phyloP scores from a whole-genome alignment of 2,329 filamentous ascomycete species.

The Tolypocladium pustulatum region DNA sequence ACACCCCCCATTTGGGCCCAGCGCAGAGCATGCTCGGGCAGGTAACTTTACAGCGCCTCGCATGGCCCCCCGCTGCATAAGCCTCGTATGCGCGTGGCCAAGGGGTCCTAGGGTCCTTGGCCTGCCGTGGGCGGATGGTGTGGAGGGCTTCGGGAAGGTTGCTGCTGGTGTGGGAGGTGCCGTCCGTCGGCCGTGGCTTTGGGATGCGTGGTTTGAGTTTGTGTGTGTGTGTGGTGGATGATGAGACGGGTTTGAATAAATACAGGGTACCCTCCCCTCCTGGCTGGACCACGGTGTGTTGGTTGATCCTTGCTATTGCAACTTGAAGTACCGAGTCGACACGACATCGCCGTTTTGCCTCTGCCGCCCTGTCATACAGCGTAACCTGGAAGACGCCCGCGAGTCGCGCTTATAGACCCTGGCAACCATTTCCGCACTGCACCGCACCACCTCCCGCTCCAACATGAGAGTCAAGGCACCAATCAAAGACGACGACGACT shows the following conservation, averaged over 20 bases:
- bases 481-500: neutral
- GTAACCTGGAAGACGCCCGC: neutral
- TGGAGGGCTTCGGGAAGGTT: neutral
- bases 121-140: neutral
- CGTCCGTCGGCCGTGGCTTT: neutral
- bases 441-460: neutral
- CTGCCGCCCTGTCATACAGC: neutral
- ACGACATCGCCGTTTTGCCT: too few relatives aligned
- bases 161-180: neutral
- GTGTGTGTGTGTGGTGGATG: neutral
- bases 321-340: too few relatives aligned
- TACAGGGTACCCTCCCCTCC: neutral
- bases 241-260: neutral
- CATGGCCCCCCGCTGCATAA: too few relatives aligned
- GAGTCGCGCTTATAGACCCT: too few relatives aligned
- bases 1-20: too few relatives aligned
- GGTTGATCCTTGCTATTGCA: too few relatives aligned
- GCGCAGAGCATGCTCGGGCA: too few relatives aligned
- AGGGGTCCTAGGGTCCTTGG: neutral
- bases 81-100: neutral
- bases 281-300: neutral
- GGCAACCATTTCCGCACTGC: too few relatives aligned
- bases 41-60: too few relatives aligned
- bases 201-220: neutral
- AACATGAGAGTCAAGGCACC: neutral